phyloP scores from a whole-genome alignment of 73 alveolate genomes.

The Paramecium sonneborni region DNA sequence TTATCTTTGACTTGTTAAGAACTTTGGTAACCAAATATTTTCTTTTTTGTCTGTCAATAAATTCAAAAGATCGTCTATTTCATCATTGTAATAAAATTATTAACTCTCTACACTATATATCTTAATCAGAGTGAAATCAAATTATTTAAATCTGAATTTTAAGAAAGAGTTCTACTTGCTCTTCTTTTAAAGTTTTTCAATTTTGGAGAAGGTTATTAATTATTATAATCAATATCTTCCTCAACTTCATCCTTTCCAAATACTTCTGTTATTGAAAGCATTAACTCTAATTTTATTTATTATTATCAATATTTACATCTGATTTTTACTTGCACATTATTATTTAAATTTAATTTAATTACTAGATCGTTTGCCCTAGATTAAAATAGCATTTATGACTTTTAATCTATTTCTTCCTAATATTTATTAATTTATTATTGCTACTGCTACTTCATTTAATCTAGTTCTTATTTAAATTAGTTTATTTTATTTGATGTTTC shows the following conservation, averaged over 20 bases:
- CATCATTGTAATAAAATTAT: not conserved
- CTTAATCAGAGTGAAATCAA: not conserved
- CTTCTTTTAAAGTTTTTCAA: not conserved
- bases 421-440: not conserved
- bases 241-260: not conserved
- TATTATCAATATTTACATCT: not conserved
- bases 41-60: slow-evolving; percentile 31
- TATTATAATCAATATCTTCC: not conserved
- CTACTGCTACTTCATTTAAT: not conserved
- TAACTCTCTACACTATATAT: not conserved
- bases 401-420: slow-evolving; percentile 3
- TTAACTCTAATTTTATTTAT: not conserved
- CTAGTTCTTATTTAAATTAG: not conserved
- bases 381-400: not conserved
- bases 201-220: not conserved
- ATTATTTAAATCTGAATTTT: not conserved
- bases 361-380: slow-evolving; percentile 33
- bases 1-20: not conserved
- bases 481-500: not conserved
- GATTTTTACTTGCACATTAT: not conserved
- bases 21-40: not conserved
- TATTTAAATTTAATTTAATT: not conserved
- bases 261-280: not conserved
- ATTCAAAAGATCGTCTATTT: slow-evolving; percentile 4
- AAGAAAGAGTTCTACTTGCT: not conserved